These are phyloP conservation scores for Irineochytrium annulatum DNA, from an alignment of 192 early-diverging fungal species.

Conservation along the genomic window DNA sequence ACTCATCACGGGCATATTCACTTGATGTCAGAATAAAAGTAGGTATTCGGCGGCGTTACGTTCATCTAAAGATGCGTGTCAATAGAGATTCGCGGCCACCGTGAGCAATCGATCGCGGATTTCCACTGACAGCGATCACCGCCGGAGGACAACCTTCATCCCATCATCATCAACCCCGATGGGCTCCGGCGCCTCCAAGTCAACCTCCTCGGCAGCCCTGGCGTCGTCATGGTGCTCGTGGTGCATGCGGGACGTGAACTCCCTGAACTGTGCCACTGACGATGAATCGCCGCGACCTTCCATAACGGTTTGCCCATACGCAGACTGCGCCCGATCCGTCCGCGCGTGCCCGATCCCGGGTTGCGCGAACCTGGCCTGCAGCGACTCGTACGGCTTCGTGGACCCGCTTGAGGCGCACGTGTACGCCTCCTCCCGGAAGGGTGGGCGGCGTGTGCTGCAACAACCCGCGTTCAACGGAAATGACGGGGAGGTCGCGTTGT, in stretches of 20 bases:
- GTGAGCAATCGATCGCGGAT: too few relatives aligned
- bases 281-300: not conserved
- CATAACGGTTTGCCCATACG: conserved; percentile 17
- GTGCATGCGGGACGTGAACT: conserved; percentile 11
- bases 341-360: conserved; percentile 3
- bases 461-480: not conserved
- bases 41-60: too few relatives aligned
- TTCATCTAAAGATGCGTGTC: too few relatives aligned
- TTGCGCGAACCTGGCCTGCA: conserved; percentile 15
- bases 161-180: too few relatives aligned
- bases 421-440: conserved; percentile 1
- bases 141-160: too few relatives aligned
- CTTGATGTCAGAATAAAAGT: too few relatives aligned
- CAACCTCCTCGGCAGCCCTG: not conserved
- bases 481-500: conserved; percentile 8
- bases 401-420: conserved; percentile 1
- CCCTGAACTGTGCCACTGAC: not conserved
- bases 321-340: conserved; percentile 14
- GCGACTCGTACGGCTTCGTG: conserved; percentile 13
- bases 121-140: too few relatives aligned
- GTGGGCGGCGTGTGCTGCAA: conserved; percentile 5
- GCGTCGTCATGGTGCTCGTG: conserved; percentile 19
- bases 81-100: too few relatives aligned
- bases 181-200: conserved; percentile 15
- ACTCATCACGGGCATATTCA: too few relatives aligned